phyloP scores from a whole-genome alignment of 768 basidiomycete species.

The Trametes punicea region DNA sequence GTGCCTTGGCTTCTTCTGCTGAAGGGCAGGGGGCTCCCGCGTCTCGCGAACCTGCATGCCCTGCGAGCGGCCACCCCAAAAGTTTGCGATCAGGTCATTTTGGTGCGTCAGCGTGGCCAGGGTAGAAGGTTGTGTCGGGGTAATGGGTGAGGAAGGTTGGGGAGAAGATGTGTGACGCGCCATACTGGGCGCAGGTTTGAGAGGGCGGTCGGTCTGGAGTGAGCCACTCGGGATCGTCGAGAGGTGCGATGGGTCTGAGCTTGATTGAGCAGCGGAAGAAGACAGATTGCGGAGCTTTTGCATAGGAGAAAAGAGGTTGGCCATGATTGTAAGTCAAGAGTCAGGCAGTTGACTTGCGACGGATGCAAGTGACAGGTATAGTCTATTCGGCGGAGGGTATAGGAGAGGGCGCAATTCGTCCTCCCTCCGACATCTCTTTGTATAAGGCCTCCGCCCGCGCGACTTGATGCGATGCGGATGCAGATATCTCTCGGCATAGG shows the following conservation, averaged over 20 bases:
- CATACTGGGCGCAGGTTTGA: not conserved
- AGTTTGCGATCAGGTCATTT: conserved; percentile 4
- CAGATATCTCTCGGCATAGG: too few species aligned
- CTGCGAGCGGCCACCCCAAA: conserved; percentile 4
- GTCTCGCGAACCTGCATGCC: not conserved
- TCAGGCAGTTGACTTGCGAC: conserved; percentile 6
- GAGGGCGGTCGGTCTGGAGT: not conserved
- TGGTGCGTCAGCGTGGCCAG: not conserved
- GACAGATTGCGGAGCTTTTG: not conserved
- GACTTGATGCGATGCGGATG: too few species aligned
- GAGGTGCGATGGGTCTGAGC: not conserved
- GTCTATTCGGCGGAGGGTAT: not conserved
- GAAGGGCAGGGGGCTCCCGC: not conserved
- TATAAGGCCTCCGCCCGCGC: too few species aligned
- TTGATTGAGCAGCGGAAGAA: not conserved
- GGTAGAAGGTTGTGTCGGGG: not conserved
- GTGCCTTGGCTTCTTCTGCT: not conserved
- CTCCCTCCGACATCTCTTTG: not conserved
- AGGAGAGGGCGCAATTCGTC: not conserved
- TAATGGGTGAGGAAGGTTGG: not conserved
- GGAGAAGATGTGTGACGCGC: not conserved
- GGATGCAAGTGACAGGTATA: not conserved
- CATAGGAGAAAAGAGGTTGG: not conserved
- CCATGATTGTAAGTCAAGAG: not conserved
- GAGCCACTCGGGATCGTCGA: not conserved